These are phyloP conservation scores for Myxozyma nipponensis DNA, from an alignment of 805 yeast genomes.

Conservation along the genomic window DNA sequence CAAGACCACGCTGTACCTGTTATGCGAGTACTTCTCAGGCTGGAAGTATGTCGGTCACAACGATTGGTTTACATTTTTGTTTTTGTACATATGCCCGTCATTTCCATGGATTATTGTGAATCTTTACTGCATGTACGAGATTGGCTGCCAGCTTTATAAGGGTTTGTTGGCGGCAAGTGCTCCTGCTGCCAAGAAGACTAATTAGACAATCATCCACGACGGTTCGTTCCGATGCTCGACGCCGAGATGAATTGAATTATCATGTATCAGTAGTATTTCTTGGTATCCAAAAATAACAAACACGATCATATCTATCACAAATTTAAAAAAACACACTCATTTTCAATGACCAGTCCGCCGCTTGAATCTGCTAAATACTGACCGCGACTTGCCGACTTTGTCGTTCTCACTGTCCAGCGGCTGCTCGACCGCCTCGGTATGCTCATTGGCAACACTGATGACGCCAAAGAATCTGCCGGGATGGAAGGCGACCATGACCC, in stretches of 20 bases:
- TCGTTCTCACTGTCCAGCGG: not conserved
- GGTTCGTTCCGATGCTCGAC: too few relatives aligned
- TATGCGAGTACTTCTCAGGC: slow-evolving; percentile 20
- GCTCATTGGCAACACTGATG: slow-evolving; percentile 6
- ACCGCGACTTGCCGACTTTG: not conserved
- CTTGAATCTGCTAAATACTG: too few relatives aligned
- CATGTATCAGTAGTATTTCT: not conserved
- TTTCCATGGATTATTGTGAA: slow-evolving; percentile 19
- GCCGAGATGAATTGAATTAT: not conserved
- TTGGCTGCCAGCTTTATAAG: slow-evolving; percentile 9
- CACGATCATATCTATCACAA: too few relatives aligned
- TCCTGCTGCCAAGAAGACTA: slow-evolving; percentile 13
- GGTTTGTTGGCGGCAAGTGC: slow-evolving; percentile 7
- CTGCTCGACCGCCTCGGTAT: not conserved
- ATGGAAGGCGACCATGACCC: slow-evolving; percentile 7
- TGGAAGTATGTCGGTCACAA: slow-evolving; percentile 27
- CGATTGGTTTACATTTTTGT: slow-evolving; percentile 4
- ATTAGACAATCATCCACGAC: too few relatives aligned
- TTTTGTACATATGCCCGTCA: slow-evolving; percentile 17
- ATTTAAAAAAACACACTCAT: too few relatives aligned
- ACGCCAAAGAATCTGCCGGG: slow-evolving; percentile 16
- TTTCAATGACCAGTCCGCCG: too few relatives aligned
- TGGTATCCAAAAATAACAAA: too few relatives aligned
- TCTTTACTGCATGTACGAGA: slow-evolving; percentile 8
- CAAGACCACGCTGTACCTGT: slow-evolving; percentile 24